phyloP scores from a whole-genome alignment of 352 stramenopile species.

The Globisporangium orthogonon region DNA sequence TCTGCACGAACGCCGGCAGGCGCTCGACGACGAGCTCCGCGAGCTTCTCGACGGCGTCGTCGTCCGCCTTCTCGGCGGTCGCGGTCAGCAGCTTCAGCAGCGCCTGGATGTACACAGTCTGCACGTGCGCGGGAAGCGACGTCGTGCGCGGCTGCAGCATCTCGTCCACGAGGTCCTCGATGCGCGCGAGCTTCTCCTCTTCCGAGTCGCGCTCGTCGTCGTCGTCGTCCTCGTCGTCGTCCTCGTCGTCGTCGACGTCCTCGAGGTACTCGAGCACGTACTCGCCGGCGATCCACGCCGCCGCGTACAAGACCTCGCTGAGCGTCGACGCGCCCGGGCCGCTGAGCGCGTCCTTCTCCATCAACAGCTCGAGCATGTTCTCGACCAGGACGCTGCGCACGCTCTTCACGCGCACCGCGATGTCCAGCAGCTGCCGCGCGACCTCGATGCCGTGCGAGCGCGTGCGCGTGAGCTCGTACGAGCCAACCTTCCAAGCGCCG shows the following conservation, averaged over 20 bases:
- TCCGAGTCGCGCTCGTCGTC: conserved; percentile 66
- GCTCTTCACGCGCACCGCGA: conserved; percentile 94
- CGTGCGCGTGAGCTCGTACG: conserved; percentile 22
- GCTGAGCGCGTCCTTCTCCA: conserved; percentile 80
- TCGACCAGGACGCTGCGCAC: conserved; percentile 94
- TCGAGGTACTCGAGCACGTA: conserved; percentile 92
- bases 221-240: conserved; percentile 72
- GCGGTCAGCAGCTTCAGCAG: conserved; percentile 87
- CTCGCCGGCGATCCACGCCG: conserved; percentile 97
- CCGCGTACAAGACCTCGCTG: conserved; percentile 91
- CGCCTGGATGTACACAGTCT: conserved; percentile 94
- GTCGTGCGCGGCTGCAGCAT: conserved; percentile 79
- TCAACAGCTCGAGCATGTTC: conserved; percentile 92
- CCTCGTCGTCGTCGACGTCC: conserved; percentile 68
- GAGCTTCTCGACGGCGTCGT: conserved; percentile 80
- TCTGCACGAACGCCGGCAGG: conserved; percentile 86
- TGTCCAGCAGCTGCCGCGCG: conserved; percentile 94
- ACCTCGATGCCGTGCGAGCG: conserved; percentile 82
- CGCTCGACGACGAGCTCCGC: conserved; percentile 80
- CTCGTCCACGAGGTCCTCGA: conserved; percentile 74
- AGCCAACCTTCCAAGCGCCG: conserved; percentile 7
- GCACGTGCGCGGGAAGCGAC: conserved; percentile 81
- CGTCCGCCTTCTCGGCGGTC: conserved; percentile 64
- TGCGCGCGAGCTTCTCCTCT: conserved; percentile 82
- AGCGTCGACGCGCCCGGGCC: conserved; percentile 78